Evolutionary conservation across 176 grass and related monocot species (phyloP).

Genomic region (Elaeis guineensis): DNA sequence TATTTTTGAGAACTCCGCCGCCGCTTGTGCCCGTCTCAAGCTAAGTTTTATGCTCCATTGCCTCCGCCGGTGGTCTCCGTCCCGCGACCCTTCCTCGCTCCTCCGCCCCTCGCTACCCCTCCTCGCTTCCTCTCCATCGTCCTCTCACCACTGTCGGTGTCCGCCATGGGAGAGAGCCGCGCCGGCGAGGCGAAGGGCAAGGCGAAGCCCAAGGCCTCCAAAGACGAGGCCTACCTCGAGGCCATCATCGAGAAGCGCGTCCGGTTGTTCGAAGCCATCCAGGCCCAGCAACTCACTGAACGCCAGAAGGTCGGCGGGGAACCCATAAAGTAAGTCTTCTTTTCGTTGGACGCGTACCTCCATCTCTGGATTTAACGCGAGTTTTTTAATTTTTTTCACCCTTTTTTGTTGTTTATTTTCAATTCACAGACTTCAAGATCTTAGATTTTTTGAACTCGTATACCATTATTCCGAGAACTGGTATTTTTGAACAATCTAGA

Average conservation of each 20-base stretch:
- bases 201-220: constrained; percentile 9
- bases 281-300: constrained; percentile 41
- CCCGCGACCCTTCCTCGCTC: neutral
- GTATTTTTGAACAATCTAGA: too few species aligned
- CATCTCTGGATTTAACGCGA: neutral
- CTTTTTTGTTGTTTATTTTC: neutral
- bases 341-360: neutral
- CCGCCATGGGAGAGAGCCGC: constrained; percentile 34
- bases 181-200: constrained; percentile 16
- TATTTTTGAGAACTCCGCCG: neutral
- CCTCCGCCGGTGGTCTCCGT: constrained; percentile 24
- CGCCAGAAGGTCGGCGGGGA: constrained; percentile 53
- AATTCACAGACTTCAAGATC: too few species aligned
- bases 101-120: neutral
- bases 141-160: constrained; percentile 5
- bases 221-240: constrained; percentile 60
- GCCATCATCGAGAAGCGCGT: constrained; percentile 50
- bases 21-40: constrained; percentile 24
- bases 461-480: too few species aligned
- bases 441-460: too few species aligned
- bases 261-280: constrained; percentile 60
- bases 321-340: constrained; percentile 45
- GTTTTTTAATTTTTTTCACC: neutral
- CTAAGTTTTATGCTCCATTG: constrained; percentile 36
- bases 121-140: neutral